phyloP scores from a whole-genome alignment of 805 yeast genomes.

The Lipomyces starkeyi region DNA sequence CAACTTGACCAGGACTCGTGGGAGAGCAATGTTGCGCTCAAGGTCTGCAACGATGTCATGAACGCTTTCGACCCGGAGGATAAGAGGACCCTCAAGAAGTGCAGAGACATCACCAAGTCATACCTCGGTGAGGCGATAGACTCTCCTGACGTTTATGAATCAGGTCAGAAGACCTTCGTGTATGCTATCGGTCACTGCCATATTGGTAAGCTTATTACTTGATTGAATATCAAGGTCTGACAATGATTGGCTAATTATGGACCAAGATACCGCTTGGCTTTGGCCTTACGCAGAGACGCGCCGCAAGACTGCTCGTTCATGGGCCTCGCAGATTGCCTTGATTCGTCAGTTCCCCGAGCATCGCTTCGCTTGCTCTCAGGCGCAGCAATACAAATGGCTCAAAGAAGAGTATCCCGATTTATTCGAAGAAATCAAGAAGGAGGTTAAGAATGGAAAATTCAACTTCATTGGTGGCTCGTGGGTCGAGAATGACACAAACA shows the following conservation, averaged over 20 bases:
- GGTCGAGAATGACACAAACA: conserved; percentile 96
- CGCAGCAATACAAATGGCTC: conserved; percentile 95
- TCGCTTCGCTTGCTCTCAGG: conserved; percentile 92
- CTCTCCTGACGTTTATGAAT: conserved; percentile 61
- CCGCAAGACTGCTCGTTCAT: conserved; percentile 88
- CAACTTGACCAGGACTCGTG: conserved; percentile 76
- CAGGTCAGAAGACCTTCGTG: conserved; percentile 59
- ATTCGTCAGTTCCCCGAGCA: conserved; percentile 91
- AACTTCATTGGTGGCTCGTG: conserved; percentile 95
- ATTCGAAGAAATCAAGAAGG: conserved; percentile 61
- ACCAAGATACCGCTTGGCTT: conserved; percentile 89
- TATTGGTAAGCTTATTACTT: conserved; percentile 21
- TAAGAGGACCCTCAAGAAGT: conserved; percentile 58
- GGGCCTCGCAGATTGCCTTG: conserved; percentile 89
- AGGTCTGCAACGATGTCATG: conserved; percentile 81
- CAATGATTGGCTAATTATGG: neutral
- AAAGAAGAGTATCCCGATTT: conserved; percentile 83
- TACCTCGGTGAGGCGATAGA: conserved; percentile 72
- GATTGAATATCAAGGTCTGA: neutral
- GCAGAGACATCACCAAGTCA: conserved; percentile 68
- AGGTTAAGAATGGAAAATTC: conserved; percentile 72
- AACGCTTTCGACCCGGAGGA: conserved; percentile 78
- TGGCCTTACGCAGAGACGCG: conserved; percentile 99
- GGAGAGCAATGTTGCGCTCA: conserved; percentile 84
- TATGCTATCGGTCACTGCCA: conserved; percentile 86